phyloP scores from a whole-genome alignment of 306 rosid genomes.

The Trichosanthes truncata region DNA sequence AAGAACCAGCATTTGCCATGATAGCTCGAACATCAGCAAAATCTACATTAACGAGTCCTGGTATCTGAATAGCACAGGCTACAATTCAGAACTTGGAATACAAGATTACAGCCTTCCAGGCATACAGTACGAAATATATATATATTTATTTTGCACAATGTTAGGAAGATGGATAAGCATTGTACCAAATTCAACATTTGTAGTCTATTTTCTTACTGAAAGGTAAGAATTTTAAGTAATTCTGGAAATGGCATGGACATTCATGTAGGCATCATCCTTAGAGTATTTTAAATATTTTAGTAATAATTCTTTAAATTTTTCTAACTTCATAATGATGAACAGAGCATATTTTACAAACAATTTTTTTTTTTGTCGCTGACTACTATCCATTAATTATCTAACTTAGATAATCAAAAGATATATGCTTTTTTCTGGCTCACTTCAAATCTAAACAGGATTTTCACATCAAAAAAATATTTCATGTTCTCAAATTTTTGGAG shows the following conservation, averaged over 20 bases:
- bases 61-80: conserved; percentile 47
- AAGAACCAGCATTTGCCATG: conserved; percentile 96
- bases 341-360: background rate
- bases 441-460: background rate
- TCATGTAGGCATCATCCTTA: background rate
- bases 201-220: background rate
- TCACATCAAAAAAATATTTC: background rate
- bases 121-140: background rate
- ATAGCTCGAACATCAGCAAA: conserved; percentile 94
- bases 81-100: conserved; percentile 9
- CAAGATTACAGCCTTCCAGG: background rate
- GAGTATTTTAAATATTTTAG: background rate
- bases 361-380: background rate
- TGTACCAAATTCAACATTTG: background rate
- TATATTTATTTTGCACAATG: background rate
- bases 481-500: background rate
- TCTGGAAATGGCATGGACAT: background rate
- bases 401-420: background rate
- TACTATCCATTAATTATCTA: background rate
- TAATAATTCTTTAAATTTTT: background rate
- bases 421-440: background rate
- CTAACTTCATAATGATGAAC: background rate
- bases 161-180: background rate
- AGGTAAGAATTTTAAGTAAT: background rate
- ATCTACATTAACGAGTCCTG: conserved; percentile 88